Base-by-base conservation (phyloP, 768 basidiomycete genomes). In the Cyclocybe aegerita region DNA sequence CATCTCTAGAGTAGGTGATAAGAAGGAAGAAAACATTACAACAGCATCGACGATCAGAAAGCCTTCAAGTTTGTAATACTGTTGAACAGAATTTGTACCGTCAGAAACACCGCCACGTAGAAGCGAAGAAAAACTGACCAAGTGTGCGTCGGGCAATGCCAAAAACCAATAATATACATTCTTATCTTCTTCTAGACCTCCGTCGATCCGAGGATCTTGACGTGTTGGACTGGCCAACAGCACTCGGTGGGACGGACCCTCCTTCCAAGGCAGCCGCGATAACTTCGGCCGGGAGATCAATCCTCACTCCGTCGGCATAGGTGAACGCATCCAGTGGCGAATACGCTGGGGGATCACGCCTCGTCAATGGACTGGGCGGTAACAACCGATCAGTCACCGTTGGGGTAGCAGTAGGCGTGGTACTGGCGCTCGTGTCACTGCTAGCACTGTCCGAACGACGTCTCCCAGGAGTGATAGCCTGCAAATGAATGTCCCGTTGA, bases 251-350 rank as follows among this genome's bases (percentile, higher is more conserved):
- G 32, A 89, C 71, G 11, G 79, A 66, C 39, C 74, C 77, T 7
- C 87, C 87, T 68, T 93, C 94, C 58, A 97, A 69, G 7, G 93
- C 92, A 41, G 91, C 90, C 16, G 90, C 81, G 59, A 97, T 93
- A 50, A 96, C 81, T 58, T 97, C 94, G 32, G 93, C 91, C 17
- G 94, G 94, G 32, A 97, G 74, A 68, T 97, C 92, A 42, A 95
- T 85, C 45, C 90, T 90, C n/a, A 96, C 90, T 30, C 93, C 94
- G 37, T 92, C 93, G 45, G 84, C 75, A 60, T 92, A 91, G 17
- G 83, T 79, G 58, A 76, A 88, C n/a, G 90, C 85, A 62, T 93
- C 90, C 61, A 93, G 69, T n/a, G 91, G 90, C 5, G 90, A 91
- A 70, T 93, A 93, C 12, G 88, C 89, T 17, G 92, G 92, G 15